These are phyloP conservation scores for Trichoderma polysporum DNA, from an alignment of 2,329 filamentous ascomycete genomes.

Conservation along the genomic window DNA sequence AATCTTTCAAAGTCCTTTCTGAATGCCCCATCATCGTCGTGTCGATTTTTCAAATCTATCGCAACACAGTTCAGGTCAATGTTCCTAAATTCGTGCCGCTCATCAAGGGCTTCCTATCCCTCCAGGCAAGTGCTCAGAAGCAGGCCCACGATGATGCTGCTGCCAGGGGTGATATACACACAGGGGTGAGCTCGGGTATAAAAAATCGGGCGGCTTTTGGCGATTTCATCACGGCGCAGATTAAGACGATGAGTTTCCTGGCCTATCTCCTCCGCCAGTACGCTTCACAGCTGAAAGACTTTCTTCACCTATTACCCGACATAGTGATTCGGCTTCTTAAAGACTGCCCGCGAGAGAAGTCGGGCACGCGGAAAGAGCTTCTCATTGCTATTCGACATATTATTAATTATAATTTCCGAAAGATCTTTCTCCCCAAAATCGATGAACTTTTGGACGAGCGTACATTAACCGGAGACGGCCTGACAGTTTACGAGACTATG, in stretches of 20 bases:
- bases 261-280: conserved; percentile 91
- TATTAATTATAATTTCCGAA: conserved; percentile 97
- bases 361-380: conserved; percentile 88
- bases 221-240: conserved; percentile 95
- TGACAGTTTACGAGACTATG: conserved; percentile 97
- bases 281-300: conserved; percentile 81
- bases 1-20: conserved; percentile 96
- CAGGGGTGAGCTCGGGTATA: conserved; percentile 88
- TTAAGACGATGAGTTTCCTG: conserved; percentile 98
- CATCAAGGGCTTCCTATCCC: conserved; percentile 83
- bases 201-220: conserved; percentile 93
- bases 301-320: conserved; percentile 78
- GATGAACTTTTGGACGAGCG: conserved; percentile 92
- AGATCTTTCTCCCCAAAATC: conserved; percentile 92
- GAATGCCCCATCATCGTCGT: conserved; percentile 99
- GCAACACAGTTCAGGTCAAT: conserved; percentile 74
- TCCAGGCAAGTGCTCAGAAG: conserved; percentile 91
- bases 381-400: conserved; percentile 96
- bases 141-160: conserved; percentile 85
- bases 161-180: conserved; percentile 78
- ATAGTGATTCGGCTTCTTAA: conserved; percentile 89
- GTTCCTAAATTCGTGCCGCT: conserved; percentile 90
- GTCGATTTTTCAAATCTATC: conserved; percentile 93
- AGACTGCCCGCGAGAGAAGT: conserved; percentile 94
- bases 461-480: conserved; percentile 89